Evolutionary conservation across 345 rosid species (phyloP).

Genomic region (Populus ilicifolia): DNA sequence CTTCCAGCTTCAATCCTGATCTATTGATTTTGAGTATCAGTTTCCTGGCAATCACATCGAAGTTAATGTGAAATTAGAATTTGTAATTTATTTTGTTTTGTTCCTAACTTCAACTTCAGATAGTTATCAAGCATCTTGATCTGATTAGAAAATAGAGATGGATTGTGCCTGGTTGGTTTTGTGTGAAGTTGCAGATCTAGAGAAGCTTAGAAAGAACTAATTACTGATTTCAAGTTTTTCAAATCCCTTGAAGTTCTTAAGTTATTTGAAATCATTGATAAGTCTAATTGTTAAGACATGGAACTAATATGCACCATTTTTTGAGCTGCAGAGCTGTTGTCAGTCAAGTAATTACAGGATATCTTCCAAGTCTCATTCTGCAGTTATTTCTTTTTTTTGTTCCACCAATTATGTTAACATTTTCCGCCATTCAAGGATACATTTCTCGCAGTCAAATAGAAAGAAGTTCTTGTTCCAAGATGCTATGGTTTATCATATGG

Average conservation of each 20-base stretch:
- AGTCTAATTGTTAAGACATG: not conserved
- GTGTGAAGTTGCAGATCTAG: not conserved
- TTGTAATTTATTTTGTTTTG: not conserved
- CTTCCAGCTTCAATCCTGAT: not conserved
- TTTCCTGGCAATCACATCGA: not conserved
- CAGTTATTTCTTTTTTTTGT: slow-evolving; percentile 52
- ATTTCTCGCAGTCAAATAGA: slow-evolving; percentile 64
- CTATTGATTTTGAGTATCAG: not conserved
- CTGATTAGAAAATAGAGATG: not conserved
- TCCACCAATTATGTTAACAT: slow-evolving; percentile 68
- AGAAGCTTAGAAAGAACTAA: not conserved
- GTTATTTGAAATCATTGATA: not conserved
- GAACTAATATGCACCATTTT: slow-evolving; percentile 12
- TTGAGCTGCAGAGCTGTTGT: slow-evolving; percentile 57
- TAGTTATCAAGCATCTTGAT: not conserved
- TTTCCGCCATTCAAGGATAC: slow-evolving; percentile 79
- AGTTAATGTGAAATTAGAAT: not conserved
- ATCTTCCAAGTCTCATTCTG: slow-evolving; percentile 84
- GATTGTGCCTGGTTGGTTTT: not conserved
- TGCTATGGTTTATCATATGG: slow-evolving; percentile 71
- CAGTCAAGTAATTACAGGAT: slow-evolving; percentile 78
- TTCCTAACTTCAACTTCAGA: not conserved
- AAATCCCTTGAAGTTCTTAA: not conserved
- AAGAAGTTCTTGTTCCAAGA: slow-evolving; percentile 72
- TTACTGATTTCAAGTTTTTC: not conserved